phyloP scores from a whole-genome alignment of 805 yeast species.

The Metschnikowia henanensis region DNA sequence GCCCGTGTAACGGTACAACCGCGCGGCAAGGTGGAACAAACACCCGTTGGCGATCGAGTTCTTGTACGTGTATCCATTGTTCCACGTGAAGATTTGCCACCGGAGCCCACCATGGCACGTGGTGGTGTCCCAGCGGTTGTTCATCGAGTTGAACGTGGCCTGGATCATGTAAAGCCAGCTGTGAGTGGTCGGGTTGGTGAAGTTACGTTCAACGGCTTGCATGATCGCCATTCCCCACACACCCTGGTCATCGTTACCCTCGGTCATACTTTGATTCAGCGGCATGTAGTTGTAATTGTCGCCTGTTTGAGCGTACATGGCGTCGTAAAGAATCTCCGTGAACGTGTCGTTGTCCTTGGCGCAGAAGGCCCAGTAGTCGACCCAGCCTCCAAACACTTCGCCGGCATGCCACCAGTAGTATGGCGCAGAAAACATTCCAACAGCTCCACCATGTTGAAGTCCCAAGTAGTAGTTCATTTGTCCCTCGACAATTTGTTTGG shows the following conservation, averaged over 20 bases:
- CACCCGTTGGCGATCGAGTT: constrained; percentile 47
- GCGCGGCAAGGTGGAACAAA: constrained; percentile 45
- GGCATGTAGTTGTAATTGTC: constrained; percentile 42
- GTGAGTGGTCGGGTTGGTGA: constrained; percentile 30
- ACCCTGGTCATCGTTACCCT: constrained; percentile 54
- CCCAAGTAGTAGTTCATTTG: constrained; percentile 49
- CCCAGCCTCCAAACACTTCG: constrained; percentile 49
- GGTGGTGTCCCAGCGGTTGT: constrained; percentile 42
- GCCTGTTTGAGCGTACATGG: constrained; percentile 46
- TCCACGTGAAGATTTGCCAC: constrained; percentile 52
- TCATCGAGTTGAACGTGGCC: constrained; percentile 46
- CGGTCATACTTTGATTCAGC: constrained; percentile 44
- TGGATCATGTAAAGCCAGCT: constrained; percentile 43
- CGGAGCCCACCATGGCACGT: constrained; percentile 44
- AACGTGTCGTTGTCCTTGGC: constrained; percentile 34
- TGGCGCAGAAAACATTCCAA: constrained; percentile 46
- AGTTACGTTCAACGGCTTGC: constrained; percentile 48
- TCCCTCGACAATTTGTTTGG: constrained; percentile 35
- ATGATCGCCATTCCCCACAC: constrained; percentile 50
- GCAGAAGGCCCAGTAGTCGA: constrained; percentile 42
- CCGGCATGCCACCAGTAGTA: constrained; percentile 58
- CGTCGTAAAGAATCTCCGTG: constrained; percentile 31
- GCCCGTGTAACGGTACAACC: constrained; percentile 43
- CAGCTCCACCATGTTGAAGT: constrained; percentile 39
- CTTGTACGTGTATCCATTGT: constrained; percentile 46